Conservation (phyloP, 2,329 filamentous ascomycete genomes). For the Ophiosphaerella korrae region DNA sequence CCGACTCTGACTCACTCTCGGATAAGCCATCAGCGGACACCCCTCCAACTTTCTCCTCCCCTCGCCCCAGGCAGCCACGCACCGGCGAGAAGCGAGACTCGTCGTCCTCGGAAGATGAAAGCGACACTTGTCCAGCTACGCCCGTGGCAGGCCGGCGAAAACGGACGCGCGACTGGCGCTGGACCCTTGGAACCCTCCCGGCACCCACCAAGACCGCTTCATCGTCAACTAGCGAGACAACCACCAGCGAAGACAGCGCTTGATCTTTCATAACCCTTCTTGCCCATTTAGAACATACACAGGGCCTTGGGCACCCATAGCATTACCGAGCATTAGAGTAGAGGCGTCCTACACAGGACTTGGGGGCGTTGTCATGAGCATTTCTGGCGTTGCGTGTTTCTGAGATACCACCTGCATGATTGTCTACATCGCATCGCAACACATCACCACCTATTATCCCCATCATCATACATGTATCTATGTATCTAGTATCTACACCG, state of each 20-base stretch:
- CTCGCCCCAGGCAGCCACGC: conserved; percentile 31
- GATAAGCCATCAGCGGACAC: not conserved
- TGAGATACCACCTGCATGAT: conserved; percentile 27
- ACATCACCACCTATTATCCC: conserved; percentile 4
- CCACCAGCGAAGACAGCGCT: conserved; percentile 37
- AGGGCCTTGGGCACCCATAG: conserved; percentile 6
- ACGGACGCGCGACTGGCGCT: conserved; percentile 61
- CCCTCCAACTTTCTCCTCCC: conserved; percentile 9
- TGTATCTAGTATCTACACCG: not conserved
- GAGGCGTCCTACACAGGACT: not conserved
- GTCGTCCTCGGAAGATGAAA: conserved; percentile 52
- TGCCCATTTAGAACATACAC: not conserved
- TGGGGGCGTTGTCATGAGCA: conserved; percentile 21
- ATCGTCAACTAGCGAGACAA: conserved; percentile 24
- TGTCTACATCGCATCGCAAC: conserved; percentile 13
- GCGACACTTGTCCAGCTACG: conserved; percentile 57
- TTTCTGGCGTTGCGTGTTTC: conserved; percentile 33
- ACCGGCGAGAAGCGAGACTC: conserved; percentile 53
- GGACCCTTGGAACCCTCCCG: conserved; percentile 59
- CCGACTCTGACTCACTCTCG: conserved; percentile 19
- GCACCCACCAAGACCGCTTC: conserved; percentile 28
- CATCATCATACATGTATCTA: not conserved
- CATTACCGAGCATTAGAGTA: conserved; percentile 7
- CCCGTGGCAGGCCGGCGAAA: conserved; percentile 60
- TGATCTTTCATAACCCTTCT: conserved; percentile 11